Conservation (phyloP, 345 rosid genomes). For the Eucalyptus caleyi region DNA sequence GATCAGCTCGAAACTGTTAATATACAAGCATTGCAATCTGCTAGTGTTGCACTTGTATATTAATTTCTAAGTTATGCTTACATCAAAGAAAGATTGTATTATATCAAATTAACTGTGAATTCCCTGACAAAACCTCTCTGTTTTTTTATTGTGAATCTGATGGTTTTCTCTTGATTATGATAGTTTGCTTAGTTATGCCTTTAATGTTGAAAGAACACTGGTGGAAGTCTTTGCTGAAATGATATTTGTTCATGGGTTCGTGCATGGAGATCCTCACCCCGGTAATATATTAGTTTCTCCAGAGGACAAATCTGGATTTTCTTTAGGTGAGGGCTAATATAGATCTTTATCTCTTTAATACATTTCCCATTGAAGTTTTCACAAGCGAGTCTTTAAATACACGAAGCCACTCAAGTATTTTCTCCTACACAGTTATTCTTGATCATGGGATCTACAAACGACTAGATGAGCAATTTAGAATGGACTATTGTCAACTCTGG, state of each 20-base stretch:
- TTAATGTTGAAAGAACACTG: no score
- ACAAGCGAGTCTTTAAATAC: neutral
- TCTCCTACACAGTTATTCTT: slow-evolving; percentile 40
- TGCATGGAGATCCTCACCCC: no score
- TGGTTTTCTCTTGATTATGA: no score
- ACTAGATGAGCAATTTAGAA: slow-evolving; percentile 62
- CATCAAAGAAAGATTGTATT: neutral
- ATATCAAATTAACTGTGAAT: neutral
- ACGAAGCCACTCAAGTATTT: neutral
- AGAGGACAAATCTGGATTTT: no score
- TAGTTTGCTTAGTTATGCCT: no score
- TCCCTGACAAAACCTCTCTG: neutral
- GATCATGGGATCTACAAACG: slow-evolving; percentile 81
- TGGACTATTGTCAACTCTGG: slow-evolving; percentile 78
- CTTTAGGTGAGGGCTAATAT: no score
- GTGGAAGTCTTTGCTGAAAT: no score
- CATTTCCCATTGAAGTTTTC: neutral
- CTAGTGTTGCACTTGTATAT: neutral
- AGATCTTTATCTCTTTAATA: neutral
- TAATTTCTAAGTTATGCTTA: neutral
- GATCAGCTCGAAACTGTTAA: neutral
- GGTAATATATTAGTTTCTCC: no score
- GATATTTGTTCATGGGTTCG: no score
- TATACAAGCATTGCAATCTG: neutral
- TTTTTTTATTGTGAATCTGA: neutral